A percentile compares a stretch with the other conserved stretches of the same genome.
Evolutionary conservation across 2,329 filamentous ascomycete species (phyloP).

Genomic region (Talaromyces piceae): DNA sequence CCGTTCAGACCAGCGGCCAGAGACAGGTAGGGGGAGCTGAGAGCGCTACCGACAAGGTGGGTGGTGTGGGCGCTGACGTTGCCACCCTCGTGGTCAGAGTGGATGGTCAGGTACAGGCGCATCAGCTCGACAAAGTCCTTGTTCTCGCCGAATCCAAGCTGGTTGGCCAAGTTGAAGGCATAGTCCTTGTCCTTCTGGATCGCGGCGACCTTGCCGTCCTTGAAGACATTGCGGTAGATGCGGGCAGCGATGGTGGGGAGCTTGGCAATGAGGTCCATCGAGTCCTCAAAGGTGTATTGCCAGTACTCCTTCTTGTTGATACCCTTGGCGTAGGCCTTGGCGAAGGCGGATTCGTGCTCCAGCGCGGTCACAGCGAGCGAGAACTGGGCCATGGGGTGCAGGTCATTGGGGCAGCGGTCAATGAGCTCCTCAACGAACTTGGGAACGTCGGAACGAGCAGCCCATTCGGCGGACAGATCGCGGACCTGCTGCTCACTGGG

Average conservation of each 20-base stretch:
- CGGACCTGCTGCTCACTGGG: constrained; percentile 97
- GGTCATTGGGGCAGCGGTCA: constrained; percentile 97
- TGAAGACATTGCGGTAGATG: constrained; percentile 99
- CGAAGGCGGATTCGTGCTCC: constrained; percentile 95
- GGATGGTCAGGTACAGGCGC: constrained; percentile 98
- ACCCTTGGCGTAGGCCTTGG: constrained; percentile 97
- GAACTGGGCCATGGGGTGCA: constrained; percentile 99
- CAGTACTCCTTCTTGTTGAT: constrained; percentile 99
- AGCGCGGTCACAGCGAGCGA: constrained; percentile 95
- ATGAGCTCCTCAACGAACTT: constrained; percentile 99
- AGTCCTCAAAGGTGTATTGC: constrained; percentile 98
- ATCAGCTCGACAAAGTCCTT: constrained; percentile 96
- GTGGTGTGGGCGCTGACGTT: constrained; percentile 99
- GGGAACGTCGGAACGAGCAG: constrained; percentile 90
- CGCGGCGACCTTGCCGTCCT: constrained; percentile 94
- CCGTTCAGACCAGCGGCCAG: constrained; percentile 95
- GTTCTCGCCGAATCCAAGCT: constrained; percentile 94
- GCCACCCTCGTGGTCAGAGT: constrained; percentile 99
- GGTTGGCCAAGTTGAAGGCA: constrained; percentile 98
- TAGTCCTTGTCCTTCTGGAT: constrained; percentile 99
- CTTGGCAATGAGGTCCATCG: constrained; percentile 99
- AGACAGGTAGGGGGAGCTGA: constrained; percentile 96
- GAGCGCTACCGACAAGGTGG: constrained; percentile 90
- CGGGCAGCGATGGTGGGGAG: constrained; percentile 94
- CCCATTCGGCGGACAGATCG: constrained; percentile 97